Evolutionary conservation across 495 filamentous ascomycete genomes (phyloP).

Genomic region (Annulohypoxylon moriforme): DNA sequence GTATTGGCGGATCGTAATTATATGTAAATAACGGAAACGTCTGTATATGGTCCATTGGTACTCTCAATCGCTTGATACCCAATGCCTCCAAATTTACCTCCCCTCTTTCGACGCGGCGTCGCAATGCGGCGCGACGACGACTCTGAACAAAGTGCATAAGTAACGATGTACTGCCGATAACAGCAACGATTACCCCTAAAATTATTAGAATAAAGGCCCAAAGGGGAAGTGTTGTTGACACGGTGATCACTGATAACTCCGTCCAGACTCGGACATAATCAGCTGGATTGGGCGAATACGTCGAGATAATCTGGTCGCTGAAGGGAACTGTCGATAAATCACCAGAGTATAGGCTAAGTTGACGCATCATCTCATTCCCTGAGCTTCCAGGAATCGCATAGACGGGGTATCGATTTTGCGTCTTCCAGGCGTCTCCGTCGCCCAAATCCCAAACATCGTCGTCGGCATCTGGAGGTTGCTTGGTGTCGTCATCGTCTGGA

Average conservation of each 20-base stretch:
- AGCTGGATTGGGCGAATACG: slow-evolving; percentile 74
- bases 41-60: slow-evolving; percentile 74
- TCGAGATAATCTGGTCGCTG: slow-evolving; percentile 64
- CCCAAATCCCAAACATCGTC: slow-evolving; percentile 73
- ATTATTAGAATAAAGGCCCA: slow-evolving; percentile 89
- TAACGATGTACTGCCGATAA: slow-evolving; percentile 72
- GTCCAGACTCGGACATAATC: slow-evolving; percentile 65
- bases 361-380: slow-evolving; percentile 74
- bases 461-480: slow-evolving; percentile 68
- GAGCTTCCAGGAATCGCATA: slow-evolving; percentile 79
- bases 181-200: slow-evolving; percentile 73
- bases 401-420: slow-evolving; percentile 74
- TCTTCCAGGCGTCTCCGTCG: slow-evolving; percentile 73
- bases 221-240: slow-evolving; percentile 63
- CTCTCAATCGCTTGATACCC: slow-evolving; percentile 78
- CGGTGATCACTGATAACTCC: slow-evolving; percentile 54
- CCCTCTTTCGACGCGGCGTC: slow-evolving; percentile 74
- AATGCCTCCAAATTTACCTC: slow-evolving; percentile 84
- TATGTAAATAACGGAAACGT: slow-evolving; percentile 81
- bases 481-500: slow-evolving; percentile 66
- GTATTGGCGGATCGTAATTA: slow-evolving; percentile 55
- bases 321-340: slow-evolving; percentile 69
- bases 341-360: slow-evolving; percentile 80
- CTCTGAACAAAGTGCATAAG: slow-evolving; percentile 80
- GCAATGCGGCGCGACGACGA: slow-evolving; percentile 70